Conservation (phyloP, 768 basidiomycete genomes). For the Boletus barrowsii region DNA sequence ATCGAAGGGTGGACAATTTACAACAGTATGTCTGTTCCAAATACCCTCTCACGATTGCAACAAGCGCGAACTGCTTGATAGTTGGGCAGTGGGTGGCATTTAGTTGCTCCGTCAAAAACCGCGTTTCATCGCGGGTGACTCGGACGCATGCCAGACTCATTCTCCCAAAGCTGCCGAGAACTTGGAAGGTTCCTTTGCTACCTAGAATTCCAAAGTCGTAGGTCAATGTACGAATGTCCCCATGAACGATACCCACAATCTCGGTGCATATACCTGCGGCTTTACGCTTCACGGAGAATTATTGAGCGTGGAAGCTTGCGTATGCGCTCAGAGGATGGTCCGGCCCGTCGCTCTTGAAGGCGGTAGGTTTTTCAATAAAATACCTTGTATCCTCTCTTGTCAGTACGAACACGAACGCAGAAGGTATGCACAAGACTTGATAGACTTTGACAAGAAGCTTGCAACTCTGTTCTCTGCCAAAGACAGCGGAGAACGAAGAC, state of each 20-base stretch:
- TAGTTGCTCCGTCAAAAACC: slow-evolving; percentile 50
- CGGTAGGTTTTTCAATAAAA: slow-evolving; percentile 21
- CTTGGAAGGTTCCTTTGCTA: background rate
- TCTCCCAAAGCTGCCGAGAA: slow-evolving; percentile 56
- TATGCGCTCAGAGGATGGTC: slow-evolving; percentile 43
- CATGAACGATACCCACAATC: slow-evolving; percentile 70
- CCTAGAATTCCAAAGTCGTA: slow-evolving; percentile 13
- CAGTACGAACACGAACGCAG: slow-evolving; percentile 67
- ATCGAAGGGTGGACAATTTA: slow-evolving; percentile 75
- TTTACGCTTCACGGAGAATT: slow-evolving; percentile 45
- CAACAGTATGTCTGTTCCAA: slow-evolving; percentile 42
- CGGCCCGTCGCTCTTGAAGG: slow-evolving; percentile 33
- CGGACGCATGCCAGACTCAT: slow-evolving; percentile 70
- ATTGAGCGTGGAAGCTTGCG: slow-evolving; percentile 43
- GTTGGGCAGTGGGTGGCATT: slow-evolving; percentile 74
- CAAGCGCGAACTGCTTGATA: slow-evolving; percentile 18
- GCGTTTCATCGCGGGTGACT: slow-evolving; percentile 70
- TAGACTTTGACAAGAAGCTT: slow-evolving; percentile 63
- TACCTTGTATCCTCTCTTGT: too few relatives aligned
- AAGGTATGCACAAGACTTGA: slow-evolving; percentile 65
- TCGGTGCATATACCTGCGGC: slow-evolving; percentile 38
- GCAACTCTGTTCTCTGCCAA: slow-evolving; percentile 40
- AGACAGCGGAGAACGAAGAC: slow-evolving; percentile 36
- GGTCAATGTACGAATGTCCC: slow-evolving; percentile 75
- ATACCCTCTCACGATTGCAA: background rate